A percentile compares a stretch with the other conserved stretches of the same genome.
Conservation (phyloP, 2,329 filamentous ascomycete species). For the Lecanicillium sp. region DNA sequence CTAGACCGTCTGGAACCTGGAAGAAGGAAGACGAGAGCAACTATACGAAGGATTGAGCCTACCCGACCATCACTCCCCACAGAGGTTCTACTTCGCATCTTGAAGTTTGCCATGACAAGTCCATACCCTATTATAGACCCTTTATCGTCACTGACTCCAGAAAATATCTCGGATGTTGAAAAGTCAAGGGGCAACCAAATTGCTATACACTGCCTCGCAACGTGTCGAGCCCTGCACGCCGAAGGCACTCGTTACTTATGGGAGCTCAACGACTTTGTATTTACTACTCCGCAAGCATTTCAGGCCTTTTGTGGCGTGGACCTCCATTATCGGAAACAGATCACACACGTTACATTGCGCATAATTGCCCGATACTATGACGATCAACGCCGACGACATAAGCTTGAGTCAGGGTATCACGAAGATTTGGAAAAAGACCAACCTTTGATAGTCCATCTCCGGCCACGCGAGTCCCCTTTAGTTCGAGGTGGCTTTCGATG, state of each 20-base stretch:
- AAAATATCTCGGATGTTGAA: constrained; percentile 36
- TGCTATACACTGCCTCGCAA: constrained; percentile 44
- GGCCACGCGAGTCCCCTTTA: constrained; percentile 36
- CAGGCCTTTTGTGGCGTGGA: constrained; percentile 40
- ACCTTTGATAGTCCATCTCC: constrained; percentile 31
- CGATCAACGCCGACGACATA: constrained; percentile 36
- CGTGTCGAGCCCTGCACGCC: constrained; percentile 39
- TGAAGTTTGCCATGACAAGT: constrained; percentile 43
- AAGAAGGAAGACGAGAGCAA: constrained; percentile 25
- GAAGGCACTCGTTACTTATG: constrained; percentile 45
- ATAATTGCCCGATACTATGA: constrained; percentile 50
- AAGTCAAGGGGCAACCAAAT: constrained; percentile 38
- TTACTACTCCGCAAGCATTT: constrained; percentile 44
- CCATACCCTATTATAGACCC: constrained; percentile 45
- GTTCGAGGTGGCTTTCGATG: constrained; percentile 45
- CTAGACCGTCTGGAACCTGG: constrained; percentile 22
- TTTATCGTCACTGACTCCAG: constrained; percentile 33
- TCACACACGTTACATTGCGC: constrained; percentile 41
- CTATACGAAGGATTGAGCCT: constrained; percentile 19
- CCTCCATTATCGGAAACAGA: constrained; percentile 30
- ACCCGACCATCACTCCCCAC: constrained; percentile 38
- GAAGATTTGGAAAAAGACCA: constrained; percentile 32
- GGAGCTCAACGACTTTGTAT: constrained; percentile 44
- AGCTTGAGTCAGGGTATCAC: constrained; percentile 34
- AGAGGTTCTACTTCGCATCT: constrained; percentile 44